Base-by-base conservation (phyloP, 192 early-diverging fungal species). In the Linnemannia elongata region DNA sequence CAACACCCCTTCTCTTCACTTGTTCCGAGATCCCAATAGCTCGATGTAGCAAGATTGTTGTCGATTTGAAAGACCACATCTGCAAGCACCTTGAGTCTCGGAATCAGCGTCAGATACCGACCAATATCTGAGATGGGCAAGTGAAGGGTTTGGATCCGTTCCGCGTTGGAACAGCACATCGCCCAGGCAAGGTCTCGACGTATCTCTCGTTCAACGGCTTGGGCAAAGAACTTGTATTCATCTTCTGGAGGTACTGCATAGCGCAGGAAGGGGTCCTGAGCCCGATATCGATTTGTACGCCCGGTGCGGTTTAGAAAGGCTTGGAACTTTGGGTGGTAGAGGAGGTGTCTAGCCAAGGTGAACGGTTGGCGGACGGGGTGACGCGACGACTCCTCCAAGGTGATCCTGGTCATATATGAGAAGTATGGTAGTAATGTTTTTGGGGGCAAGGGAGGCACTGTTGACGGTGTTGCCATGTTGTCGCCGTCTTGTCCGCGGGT, bases 11-110 rank as follows among this genome's bases (percentile, higher is more conserved):
- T 38, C 38, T 38, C 38, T 4, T 38, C 38, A 38, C 38, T 4
- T 4, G 4, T 38, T 38, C 38, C 38, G 38, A 3, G 38, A 4
- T 38, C 4, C 38, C 38, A 38, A 38, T 38, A 38, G 38, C 38
- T 38, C 4, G 38, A 4, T 38, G 2, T 4, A 38, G 4, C 4
- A 38, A 38, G 38, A 38, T 38, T 38, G 2, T 38, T 38, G 36
- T 82, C 81, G 52, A 77, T n/a, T 15, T 72, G 6, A 71, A 83
- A 83, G 17, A 57, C 33, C 1, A 83, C 55, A 17, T 44, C 6
- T 22, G 47, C n/a, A 1, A 83, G 72, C 13, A 10, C 45, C 72
- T 68, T 63, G 55, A 83, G 33, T 15, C 55, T 69, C 33, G 30
- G 36, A 30, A 77, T 38, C 33, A 74, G 55, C 0, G 18, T 17